Evolutionary conservation across 2,329 filamentous ascomycete species (phyloP).

Genomic region (Aureobasidium sp.): DNA sequence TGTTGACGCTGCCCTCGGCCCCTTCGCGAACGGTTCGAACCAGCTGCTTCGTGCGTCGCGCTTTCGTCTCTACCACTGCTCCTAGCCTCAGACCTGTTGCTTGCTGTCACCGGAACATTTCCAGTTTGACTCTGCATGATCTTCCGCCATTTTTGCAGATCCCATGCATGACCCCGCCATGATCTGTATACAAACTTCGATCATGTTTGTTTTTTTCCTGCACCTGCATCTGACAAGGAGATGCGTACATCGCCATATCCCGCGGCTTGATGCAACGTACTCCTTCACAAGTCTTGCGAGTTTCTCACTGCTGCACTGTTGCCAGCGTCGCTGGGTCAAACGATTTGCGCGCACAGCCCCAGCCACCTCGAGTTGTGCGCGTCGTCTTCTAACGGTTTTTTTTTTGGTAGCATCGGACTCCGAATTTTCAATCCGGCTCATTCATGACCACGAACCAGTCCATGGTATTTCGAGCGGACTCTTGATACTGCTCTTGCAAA

Average conservation of each 20-base stretch:
- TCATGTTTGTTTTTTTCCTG: background rate
- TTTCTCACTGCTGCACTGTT: background rate
- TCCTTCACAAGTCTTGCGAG: background rate
- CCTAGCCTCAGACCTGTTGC: background rate
- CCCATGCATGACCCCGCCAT: background rate
- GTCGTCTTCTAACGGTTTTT: conserved; percentile 1
- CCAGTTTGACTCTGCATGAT: background rate
- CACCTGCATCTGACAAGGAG: background rate
- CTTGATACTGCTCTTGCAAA: background rate
- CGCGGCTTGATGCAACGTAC: background rate
- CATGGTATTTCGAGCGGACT: background rate
- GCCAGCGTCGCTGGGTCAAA: background rate
- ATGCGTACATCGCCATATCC: background rate
- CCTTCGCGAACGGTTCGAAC: background rate
- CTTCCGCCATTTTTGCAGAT: background rate
- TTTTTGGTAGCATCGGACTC: background rate
- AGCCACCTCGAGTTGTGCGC: conserved; percentile 1
- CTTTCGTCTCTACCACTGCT: background rate
- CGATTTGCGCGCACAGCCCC: background rate
- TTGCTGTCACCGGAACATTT: background rate
- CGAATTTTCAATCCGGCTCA: background rate
- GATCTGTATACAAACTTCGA: background rate
- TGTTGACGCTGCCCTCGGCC: background rate
- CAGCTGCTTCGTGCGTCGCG: background rate
- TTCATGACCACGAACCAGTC: background rate